Evolutionary conservation across 2,329 filamentous ascomycete genomes (phyloP).

Genomic region (Talaromyces pinophilus): DNA sequence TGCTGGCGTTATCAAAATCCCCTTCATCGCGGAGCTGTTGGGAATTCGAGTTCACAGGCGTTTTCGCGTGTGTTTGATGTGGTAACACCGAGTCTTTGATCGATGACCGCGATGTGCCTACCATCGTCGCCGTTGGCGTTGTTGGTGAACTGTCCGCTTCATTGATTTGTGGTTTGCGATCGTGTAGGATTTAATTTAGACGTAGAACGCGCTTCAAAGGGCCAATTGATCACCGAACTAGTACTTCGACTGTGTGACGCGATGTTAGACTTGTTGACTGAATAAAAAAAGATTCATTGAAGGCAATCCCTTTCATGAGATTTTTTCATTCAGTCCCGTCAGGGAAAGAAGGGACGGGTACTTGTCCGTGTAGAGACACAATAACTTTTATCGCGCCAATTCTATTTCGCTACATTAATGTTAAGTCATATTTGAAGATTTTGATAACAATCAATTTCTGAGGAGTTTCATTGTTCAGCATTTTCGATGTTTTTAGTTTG

Average conservation of each 20-base stretch:
- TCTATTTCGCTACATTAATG: neutral
- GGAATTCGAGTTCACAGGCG: neutral
- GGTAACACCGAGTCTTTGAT: neutral
- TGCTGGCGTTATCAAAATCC: neutral
- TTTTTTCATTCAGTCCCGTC: slow-evolving; percentile 7
- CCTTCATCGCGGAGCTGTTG: neutral
- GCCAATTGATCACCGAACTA: neutral
- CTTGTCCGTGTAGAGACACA: neutral
- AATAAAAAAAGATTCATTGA: neutral
- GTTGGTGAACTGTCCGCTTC: neutral
- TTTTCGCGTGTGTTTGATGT: slow-evolving; percentile 2
- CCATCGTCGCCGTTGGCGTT: slow-evolving; percentile 11
- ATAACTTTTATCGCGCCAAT: slow-evolving; percentile 6
- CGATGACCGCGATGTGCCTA: slow-evolving; percentile 6
- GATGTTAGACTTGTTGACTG: neutral
- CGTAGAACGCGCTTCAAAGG: neutral
- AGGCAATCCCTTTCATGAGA: neutral
- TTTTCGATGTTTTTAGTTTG: neutral
- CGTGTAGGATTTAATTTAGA: neutral
- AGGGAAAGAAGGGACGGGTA: slow-evolving; percentile 10
- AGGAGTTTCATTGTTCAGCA: neutral
- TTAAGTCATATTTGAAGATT: too few relatives aligned
- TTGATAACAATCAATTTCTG: too few relatives aligned
- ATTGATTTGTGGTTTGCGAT: slow-evolving; percentile 5
- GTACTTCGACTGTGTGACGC: neutral